These are phyloP conservation scores for Epipyxis sp. DNA, from an alignment of 108 stramenopile species.

Conservation along the genomic window DNA sequence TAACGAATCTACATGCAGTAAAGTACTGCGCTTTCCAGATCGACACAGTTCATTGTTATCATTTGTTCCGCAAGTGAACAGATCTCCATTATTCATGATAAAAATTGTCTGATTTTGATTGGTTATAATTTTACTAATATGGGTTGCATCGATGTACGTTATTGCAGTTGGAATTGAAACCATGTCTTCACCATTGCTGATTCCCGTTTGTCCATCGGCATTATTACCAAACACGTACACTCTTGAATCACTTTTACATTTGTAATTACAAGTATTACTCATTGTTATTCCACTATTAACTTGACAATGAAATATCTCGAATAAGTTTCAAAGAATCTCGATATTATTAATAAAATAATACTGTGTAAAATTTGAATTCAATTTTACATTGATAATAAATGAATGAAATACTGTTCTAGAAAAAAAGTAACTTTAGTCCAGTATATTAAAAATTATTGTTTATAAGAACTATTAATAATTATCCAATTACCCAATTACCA, in stretches of 20 bases:
- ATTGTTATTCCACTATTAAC: no score
- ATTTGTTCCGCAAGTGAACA: neutral
- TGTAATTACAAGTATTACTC: no score
- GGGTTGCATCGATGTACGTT: neutral
- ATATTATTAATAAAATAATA: no score
- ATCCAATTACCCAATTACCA: no score
- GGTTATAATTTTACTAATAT: neutral
- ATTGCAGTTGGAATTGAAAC: neutral
- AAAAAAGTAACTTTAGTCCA: no score
- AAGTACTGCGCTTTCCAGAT: conserved; percentile 3
- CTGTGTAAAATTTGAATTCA: no score
- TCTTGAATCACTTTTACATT: neutral
- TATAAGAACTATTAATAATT: no score
- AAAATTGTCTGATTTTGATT: conserved; percentile 4
- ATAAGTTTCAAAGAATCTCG: no score
- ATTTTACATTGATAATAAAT: no score
- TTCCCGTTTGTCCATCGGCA: neutral
- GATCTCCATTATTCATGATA: neutral
- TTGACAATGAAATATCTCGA: no score
- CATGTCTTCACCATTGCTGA: neutral
- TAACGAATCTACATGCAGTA: neutral
- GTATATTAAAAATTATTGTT: no score
- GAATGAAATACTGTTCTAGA: no score
- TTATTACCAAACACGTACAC: neutral
- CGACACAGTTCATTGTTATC: conserved; percentile 11